These are phyloP conservation scores for Grammothele lineata DNA, from an alignment of 768 basidiomycete species.

Conservation along the genomic window DNA sequence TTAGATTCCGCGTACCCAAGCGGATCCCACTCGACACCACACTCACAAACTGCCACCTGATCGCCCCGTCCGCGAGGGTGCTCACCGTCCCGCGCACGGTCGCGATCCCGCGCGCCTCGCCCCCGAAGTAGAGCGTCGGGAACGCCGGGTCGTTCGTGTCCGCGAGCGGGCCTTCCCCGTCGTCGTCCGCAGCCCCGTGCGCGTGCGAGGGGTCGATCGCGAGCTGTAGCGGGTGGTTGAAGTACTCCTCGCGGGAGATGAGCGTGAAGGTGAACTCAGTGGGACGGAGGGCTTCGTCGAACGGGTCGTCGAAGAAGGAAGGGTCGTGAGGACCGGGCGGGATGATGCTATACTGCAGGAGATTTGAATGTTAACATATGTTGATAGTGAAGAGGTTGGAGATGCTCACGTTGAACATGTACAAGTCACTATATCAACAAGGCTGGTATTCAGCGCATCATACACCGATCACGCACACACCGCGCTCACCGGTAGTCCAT, in stretches of 20 bases:
- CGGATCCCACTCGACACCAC: neutral
- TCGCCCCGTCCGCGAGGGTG: constrained; percentile 28
- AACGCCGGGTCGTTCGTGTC: constrained; percentile 18
- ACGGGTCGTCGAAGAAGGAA: constrained; percentile 48
- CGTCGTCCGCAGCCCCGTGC: constrained; percentile 1
- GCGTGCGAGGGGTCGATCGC: constrained; percentile 4
- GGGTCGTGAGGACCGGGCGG: constrained; percentile 17
- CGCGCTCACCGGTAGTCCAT: constrained; percentile 65
- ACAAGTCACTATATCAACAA: neutral
- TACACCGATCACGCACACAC: too few relatives aligned
- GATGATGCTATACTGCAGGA: constrained; percentile 14
- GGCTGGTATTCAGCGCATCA: neutral
- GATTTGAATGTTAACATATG: neutral
- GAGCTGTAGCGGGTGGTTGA: constrained; percentile 12
- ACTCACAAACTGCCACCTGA: constrained; percentile 52
- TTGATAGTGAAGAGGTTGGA: neutral
- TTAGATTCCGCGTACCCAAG: neutral
- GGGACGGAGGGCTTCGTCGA: constrained; percentile 63
- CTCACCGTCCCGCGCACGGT: constrained; percentile 31
- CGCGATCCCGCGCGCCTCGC: constrained; percentile 25
- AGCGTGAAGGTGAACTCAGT: constrained; percentile 54
- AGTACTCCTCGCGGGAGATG: constrained; percentile 24
- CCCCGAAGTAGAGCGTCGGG: constrained; percentile 28
- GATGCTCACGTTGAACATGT: constrained; percentile 26
- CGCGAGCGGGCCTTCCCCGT: constrained; percentile 3